Conservation (phyloP, 768 basidiomycete species). For the Russula emetica region DNA sequence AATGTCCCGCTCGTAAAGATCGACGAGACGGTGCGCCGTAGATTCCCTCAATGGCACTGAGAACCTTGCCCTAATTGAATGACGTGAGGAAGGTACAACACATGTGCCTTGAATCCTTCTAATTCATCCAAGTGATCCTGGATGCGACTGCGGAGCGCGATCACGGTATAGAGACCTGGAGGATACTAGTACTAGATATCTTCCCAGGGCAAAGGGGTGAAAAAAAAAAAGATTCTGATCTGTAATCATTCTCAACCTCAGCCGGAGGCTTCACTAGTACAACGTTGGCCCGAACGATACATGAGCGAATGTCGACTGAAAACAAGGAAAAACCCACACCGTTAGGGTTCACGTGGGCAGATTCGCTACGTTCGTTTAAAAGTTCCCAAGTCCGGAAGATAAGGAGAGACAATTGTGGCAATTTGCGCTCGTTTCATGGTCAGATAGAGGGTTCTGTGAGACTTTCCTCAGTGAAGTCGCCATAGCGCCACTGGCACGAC, state of each 20-base stretch:
- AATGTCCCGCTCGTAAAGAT: background rate
- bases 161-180: constrained; percentile 7
- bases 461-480: constrained; percentile 10
- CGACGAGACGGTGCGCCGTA: background rate
- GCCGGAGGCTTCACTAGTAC: background rate
- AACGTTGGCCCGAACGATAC: background rate
- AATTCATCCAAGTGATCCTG: background rate
- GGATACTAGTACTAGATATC: no score
- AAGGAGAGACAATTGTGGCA: background rate
- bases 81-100: background rate
- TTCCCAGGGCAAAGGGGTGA: background rate
- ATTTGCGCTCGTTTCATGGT: background rate
- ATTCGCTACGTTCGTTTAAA: background rate
- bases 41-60: background rate
- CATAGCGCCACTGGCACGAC: background rate
- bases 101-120: background rate
- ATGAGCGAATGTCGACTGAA: background rate
- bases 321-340: background rate
- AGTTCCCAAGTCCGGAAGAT: background rate
- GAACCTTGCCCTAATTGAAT: background rate
- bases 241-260: background rate
- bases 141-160: constrained; percentile 4
- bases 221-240: background rate
- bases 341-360: background rate
- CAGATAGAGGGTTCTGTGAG: background rate